Conservation (phyloP, 495 filamentous ascomycete species). For the Achaetomiella virescens region DNA sequence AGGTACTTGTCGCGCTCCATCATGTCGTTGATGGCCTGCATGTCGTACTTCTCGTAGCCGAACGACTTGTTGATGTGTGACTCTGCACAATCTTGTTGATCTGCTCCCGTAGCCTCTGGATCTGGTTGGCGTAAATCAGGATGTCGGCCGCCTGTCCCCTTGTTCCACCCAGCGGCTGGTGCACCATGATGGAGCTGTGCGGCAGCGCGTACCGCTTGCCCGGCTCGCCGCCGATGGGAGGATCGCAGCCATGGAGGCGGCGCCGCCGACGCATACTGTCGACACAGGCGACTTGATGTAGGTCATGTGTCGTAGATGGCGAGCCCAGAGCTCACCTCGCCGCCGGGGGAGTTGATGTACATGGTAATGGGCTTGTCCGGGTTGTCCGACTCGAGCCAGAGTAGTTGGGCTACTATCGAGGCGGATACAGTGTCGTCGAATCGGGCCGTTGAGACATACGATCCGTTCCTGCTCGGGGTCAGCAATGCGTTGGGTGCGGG, state of each 20-base stretch:
- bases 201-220: conserved; percentile 84
- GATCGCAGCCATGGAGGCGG: conserved; percentile 89
- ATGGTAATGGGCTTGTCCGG: conserved; percentile 89
- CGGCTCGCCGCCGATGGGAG: conserved; percentile 74
- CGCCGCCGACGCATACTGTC: conserved; percentile 92
- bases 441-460: conserved; percentile 86
- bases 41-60: conserved; percentile 46
- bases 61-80: conserved; percentile 73
- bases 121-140: conserved; percentile 95
- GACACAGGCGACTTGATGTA: conserved; percentile 90
- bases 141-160: conserved; percentile 88
- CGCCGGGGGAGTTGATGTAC: conserved; percentile 96
- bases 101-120: conserved; percentile 74
- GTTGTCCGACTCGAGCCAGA: conserved; percentile 96
- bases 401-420: conserved; percentile 87
- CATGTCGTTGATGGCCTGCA: conserved; percentile 82
- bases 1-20: conserved; percentile 97
- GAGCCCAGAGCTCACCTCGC: conserved; percentile 88
- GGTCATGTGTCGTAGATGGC: conserved; percentile 99
- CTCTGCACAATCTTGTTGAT: conserved; percentile 83
- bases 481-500: conserved; percentile 6
- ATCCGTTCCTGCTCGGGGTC: conserved; percentile 70
- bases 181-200: conserved; percentile 91
- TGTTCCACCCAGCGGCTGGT: conserved; percentile 90
- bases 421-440: conserved; percentile 85